Base-by-base conservation (phyloP, 306 rosid genomes). In the Fragaria vesca region DNA sequence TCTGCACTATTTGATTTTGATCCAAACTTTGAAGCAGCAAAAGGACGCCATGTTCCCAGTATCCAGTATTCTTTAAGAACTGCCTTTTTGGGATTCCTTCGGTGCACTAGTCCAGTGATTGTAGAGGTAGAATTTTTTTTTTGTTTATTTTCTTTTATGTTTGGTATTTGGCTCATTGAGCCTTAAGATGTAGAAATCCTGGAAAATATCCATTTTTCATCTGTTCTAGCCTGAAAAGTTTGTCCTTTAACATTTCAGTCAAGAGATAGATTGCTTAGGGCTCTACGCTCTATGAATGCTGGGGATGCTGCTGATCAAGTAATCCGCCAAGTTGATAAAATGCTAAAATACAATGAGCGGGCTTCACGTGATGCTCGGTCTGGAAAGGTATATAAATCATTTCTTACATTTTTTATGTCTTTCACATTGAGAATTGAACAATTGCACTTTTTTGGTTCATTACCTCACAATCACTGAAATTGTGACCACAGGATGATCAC, bases 281-380 rank as follows among this genome's bases (percentile, higher is more conserved):
- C 89, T 80, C 86, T 95, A 76, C 89, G 99, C 72, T 89, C 90
- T 76, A 91, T 95, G 88, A 90, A 90, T 90, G 97, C 96, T 26
- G 99, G 97, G 70, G 99, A 95, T 72, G 97, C 97, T 34, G 94
- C 93, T 51, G 99, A 95, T 89, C 99, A 93, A 83, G 97, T 88
- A 57, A 87, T 95, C 82, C 88, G 97, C 71, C 99, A 93, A 83
- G 96, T 93, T 38, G 99, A 93, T 81, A 95, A 88, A 85, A 85
- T 90, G 87, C 81, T 93, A 58, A 95, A 90, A 79, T 89, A 84
- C 76, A 86, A 90, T 71, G 99, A 95, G 81, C 97, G 97, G 50
- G 88, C 83, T 75, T 65, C 76, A 20, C 97, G 93, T 42, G 99
- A 95, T 77, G 86, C 86, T 84, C 88, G 96, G 77, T 74, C 79